Base-by-base conservation (phyloP, 116 monocot species). In the Phalaenopsis hybrid region DNA sequence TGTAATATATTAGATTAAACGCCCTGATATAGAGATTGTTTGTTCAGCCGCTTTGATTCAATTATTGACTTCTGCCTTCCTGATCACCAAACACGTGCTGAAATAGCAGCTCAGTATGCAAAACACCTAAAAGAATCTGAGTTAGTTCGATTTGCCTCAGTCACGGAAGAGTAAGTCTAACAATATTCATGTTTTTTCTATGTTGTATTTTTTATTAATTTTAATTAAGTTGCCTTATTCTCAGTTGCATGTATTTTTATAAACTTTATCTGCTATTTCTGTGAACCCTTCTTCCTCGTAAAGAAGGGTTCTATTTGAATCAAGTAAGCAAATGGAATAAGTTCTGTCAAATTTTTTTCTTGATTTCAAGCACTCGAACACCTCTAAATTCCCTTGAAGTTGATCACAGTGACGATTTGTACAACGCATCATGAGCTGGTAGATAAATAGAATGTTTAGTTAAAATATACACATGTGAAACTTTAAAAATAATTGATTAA, bases 41-140 rank as follows among this genome's bases (percentile, higher is more conserved):
- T 41, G 82, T 86, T 78, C 87, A 96, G 95, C 84, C 98, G 98
- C n/a, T 98, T 98, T 84, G 98, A 98, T 85, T 92, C 93, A 7
- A 90, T 95, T 75, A 95, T 98, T 67, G 84, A 51, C 12, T 98
- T 95, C 88, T 77, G 59, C 52, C 88, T 98, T 81, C 98, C 95
- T 65, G 98, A 98, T 89, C 86, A 87, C 81, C 83, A 86, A 46
- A 95, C 90, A 17, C 91, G 95, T 41, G 89, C 86, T 69, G 86
- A 92, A 82, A 98, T 98, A 83, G 86, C 84, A 11, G 88, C 92
- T 59, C 95, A 95, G 75, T 98, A 98, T 92, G 98, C 98, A 63
- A 98, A 93, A 80, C 98, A 98, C 63, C 79, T 98, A 21, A 90
- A 85, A 15, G 80, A 84, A n/a, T 68, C 86, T 52, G 98, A 95